Base-by-base conservation (phyloP, 2,329 filamentous ascomycete genomes). In the Colletotrichum chrysophilum region DNA sequence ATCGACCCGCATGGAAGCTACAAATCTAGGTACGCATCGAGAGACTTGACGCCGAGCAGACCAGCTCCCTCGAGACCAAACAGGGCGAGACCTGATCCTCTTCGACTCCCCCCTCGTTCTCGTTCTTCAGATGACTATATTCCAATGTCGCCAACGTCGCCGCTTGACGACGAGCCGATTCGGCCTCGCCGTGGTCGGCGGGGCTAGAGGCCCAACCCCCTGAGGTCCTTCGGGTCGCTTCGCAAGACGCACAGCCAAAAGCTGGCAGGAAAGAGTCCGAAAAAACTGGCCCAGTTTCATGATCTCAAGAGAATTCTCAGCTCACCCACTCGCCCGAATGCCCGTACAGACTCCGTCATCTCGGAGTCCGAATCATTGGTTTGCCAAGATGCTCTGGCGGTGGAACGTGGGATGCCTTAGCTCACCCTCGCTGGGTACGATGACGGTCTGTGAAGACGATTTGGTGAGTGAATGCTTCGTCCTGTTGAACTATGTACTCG, bases 381-480 rank as follows among this genome's bases (percentile, higher is more conserved):
- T 32, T 73, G 74, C 16, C 32, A 66, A 24, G 58, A 60, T 26
- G 43, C 70, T 55, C 58, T 56, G 8, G 55, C 48, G 13, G 34
- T 69, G 55, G 74, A 76, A 21, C 38, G 68, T 36, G 56, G 36
- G 18, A 36, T 34, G 7, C 5, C 34, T 9, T 26, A 28, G 55
- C 14, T 56, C 16, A n/a, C 66, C 28, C 13, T 68, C 12, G 24
- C 14, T 52, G 13, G 38, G 65, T 60, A 18, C 30, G 65, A 26
- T 12, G 26, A 5, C 14, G 36, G 14, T 18, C 30, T 34, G 38
- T n/a, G 24, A 66, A n/a, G 26, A 12, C 13, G 30, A 13, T 24
- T 61, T 69, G 65, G 74, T 74, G 65, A 76, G 74, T 74, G 65
- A 74, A 76, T 69, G 70, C 58, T 69, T 68, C 48, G 28, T 74